These are phyloP conservation scores for Fusarium marasasianum DNA, from an alignment of 2,329 filamentous ascomycete species.

Conservation along the genomic window DNA sequence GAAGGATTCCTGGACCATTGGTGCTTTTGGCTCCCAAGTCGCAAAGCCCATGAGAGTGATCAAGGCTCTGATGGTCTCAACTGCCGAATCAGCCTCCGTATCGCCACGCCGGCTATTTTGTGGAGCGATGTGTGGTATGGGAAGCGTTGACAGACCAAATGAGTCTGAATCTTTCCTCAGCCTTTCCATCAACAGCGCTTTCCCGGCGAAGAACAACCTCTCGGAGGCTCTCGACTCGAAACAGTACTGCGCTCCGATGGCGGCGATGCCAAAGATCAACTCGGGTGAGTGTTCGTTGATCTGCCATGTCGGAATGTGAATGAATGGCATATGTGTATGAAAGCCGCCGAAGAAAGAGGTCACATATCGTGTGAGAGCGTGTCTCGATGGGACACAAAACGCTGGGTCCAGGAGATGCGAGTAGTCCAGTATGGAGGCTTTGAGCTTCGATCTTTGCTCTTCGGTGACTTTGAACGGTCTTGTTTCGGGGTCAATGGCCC, in stretches of 20 bases:
- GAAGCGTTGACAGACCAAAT: constrained; percentile 11
- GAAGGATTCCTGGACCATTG: constrained; percentile 49
- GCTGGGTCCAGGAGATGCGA: constrained; percentile 38
- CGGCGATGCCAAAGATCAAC: constrained; percentile 46
- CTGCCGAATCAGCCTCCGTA: neutral
- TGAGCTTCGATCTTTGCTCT: constrained; percentile 45
- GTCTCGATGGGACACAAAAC: constrained; percentile 49
- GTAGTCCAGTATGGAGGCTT: neutral
- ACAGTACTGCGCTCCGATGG: constrained; percentile 51
- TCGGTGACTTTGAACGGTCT: constrained; percentile 45
- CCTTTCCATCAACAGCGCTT: constrained; percentile 46
- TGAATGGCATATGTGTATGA: constrained; percentile 51
- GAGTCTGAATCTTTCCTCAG: constrained; percentile 35
- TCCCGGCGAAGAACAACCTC: constrained; percentile 47
- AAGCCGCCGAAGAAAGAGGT: constrained; percentile 44
- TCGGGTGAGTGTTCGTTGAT: constrained; percentile 46
- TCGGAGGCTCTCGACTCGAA: constrained; percentile 50
- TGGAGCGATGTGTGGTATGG: constrained; percentile 5
- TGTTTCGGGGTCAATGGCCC: constrained; percentile 4
- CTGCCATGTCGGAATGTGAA: constrained; percentile 49
- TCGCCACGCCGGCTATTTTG: neutral
- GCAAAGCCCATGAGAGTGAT: constrained; percentile 52
- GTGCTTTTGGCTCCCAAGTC: constrained; percentile 49
- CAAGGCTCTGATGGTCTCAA: constrained; percentile 48
- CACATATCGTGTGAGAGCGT: constrained; percentile 50